Evolutionary conservation across 1,284 basidiomycete genomes (phyloP), one percentile per base, ranked within the genome.

Genomic region (Malassezia brasiliensis): DNA sequence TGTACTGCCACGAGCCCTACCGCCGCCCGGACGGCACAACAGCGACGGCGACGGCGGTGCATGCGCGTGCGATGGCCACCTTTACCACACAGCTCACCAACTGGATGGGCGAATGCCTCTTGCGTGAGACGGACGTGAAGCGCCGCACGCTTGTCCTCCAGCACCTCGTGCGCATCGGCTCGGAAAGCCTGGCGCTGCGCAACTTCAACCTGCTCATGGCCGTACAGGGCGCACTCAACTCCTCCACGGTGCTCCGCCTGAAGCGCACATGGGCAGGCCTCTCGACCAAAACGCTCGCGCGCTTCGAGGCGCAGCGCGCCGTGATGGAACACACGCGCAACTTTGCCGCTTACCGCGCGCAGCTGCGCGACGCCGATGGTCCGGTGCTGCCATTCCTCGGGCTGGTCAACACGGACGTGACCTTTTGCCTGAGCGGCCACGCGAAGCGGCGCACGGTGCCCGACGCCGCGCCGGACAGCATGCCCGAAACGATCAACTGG

Each of bases 341-440:
- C 76, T 96, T 93, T 68, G 85, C 87, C 59, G 86, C 88, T 67
- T 99, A 99, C 76, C 86, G 93, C 50, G 81, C 83, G 50, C 82
- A 81, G 52, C 80, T 96, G 59, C 63, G 66, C 31, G 39, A 46
- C 20, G 63, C 65, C 9, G 40, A 59, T 4, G 63, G 69, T 2
- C 69, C 72, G 1, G 68, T 69, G 19, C 47, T 74, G 15, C 72
- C 72, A 5, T 74, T 73, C 59, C 53, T 72, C n/a, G 88, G 88
- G 41, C 78, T 90, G 20, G 89, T 89, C 75, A 78, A 90, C 59
- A 90, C 89, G 4, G 89, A 93, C 76, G 81, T 96, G 59, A 96
- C 90, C 1, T 98, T 96, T 77, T 91, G 89, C 66, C 83, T 87
- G 50, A 93, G 94, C 69, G 93, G 93, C 36, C 96, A 96, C 75